Conservation (phyloP, 2,329 filamentous ascomycete species). For the Coniochaeta hoffmannii region DNA sequence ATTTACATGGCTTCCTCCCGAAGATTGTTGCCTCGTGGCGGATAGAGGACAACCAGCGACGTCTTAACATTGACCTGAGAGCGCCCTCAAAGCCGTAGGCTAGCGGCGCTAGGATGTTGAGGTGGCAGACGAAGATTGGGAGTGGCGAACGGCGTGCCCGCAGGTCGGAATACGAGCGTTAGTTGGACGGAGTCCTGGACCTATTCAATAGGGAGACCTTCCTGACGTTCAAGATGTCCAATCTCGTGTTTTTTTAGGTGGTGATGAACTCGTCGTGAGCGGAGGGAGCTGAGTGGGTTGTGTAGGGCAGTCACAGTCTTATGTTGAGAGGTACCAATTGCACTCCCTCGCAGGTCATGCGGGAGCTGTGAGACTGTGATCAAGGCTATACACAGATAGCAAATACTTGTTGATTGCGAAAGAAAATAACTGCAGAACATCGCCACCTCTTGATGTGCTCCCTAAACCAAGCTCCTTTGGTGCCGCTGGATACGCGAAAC, state of each 20-base stretch:
- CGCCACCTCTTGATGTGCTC: too few relatives aligned
- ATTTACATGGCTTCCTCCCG: slow-evolving; percentile 1
- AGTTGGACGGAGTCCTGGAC: slow-evolving; percentile 28
- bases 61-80: slow-evolving; percentile 30
- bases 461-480: too few relatives aligned
- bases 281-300: too few relatives aligned
- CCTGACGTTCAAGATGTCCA: slow-evolving; percentile 29
- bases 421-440: too few relatives aligned
- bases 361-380: too few relatives aligned
- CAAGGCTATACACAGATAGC: too few relatives aligned
- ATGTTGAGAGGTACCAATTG: too few relatives aligned
- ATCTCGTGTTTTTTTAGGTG: slow-evolving; percentile 19
- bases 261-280: too few relatives aligned
- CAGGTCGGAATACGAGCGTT: slow-evolving; percentile 22
- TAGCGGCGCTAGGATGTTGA: slow-evolving; percentile 22
- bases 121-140: slow-evolving; percentile 29
- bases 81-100: slow-evolving; percentile 21
- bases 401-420: too few relatives aligned
- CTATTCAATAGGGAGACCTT: slow-evolving; percentile 25
- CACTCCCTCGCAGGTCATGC: too few relatives aligned
- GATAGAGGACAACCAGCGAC: slow-evolving; percentile 27
- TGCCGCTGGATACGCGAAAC: too few relatives aligned
- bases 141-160: slow-evolving; percentile 25
- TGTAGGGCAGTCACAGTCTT: too few relatives aligned
- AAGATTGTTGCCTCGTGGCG: slow-evolving; percentile 28